Evolutionary conservation across 2,329 filamentous ascomycete species (phyloP).

Genomic region (Fusarium tupiense): DNA sequence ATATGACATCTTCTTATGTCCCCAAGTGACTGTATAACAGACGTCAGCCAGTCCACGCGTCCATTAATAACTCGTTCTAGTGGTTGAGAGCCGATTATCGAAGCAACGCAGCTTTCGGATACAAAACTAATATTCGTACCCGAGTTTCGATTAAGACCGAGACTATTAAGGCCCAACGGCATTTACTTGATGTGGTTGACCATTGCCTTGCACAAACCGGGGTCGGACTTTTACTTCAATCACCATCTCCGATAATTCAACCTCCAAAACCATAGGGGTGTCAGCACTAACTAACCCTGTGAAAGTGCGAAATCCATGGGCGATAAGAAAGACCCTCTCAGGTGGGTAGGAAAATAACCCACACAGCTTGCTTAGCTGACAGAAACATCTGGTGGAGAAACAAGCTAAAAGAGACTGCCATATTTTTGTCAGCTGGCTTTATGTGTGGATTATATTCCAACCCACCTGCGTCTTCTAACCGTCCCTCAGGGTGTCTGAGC

Average conservation of each 20-base stretch:
- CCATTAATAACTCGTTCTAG: neutral
- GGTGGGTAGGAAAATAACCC: too few relatives aligned
- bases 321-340: neutral
- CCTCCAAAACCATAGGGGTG: neutral
- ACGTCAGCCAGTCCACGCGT: neutral
- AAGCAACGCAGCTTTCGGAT: neutral
- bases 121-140: neutral
- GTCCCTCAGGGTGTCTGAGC: neutral
- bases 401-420: too few relatives aligned
- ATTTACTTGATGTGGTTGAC: neutral
- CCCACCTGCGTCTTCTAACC: neutral
- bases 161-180: neutral
- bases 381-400: too few relatives aligned
- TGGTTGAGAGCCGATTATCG: neutral
- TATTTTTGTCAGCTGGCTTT: too few relatives aligned
- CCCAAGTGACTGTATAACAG: neutral
- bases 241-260: neutral
- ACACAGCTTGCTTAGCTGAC: too few relatives aligned
- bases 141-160: neutral
- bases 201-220: neutral
- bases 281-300: neutral
- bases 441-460: too few relatives aligned
- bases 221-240: slow-evolving; percentile 12
- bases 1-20: neutral
- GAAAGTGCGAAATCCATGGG: neutral